phyloP scores from a whole-genome alignment of 1,139 yeast species.

The Kodamaea fungicola region DNA sequence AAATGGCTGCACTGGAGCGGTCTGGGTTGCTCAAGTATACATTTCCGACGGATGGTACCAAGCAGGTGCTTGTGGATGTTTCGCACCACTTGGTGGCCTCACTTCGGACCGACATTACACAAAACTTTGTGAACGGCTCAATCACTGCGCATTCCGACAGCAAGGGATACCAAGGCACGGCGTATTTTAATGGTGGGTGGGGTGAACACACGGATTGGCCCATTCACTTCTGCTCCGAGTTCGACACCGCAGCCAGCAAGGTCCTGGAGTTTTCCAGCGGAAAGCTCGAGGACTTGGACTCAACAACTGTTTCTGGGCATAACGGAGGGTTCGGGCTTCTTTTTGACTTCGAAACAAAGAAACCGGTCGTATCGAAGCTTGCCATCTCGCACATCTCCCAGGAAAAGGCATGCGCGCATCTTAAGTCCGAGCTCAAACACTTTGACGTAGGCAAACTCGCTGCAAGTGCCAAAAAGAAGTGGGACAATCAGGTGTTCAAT shows the following conservation, averaged over 20 bases:
- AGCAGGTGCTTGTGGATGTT: conserved; percentile 22
- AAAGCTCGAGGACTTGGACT: neutral
- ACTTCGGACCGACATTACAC: conserved; percentile 30
- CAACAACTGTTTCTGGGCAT: conserved; percentile 2
- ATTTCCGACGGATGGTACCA: conserved; percentile 13
- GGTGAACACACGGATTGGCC: conserved; percentile 28
- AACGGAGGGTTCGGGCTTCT: conserved; percentile 22
- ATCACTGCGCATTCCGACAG: conserved; percentile 15
- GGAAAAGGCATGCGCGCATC: conserved; percentile 28
- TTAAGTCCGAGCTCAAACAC: conserved; percentile 17
- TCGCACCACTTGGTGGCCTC: conserved; percentile 27
- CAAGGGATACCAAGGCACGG: conserved; percentile 22
- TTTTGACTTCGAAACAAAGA: conserved; percentile 15
- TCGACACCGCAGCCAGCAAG: conserved; percentile 15
- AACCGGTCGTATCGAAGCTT: conserved; percentile 18
- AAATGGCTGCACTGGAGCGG: conserved; percentile 25
- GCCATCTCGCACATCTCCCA: conserved; percentile 33
- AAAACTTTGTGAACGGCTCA: conserved; percentile 25
- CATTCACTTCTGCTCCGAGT: conserved; percentile 28
- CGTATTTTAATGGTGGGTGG: conserved; percentile 31
- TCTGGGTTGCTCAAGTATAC: conserved; percentile 24
- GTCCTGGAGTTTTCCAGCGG: conserved; percentile 14
- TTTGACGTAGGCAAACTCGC: conserved; percentile 21
- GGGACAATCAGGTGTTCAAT: conserved; percentile 27
- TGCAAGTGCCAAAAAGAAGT: conserved; percentile 16